Conservation (phyloP, 2,329 filamentous ascomycete genomes). For the Plectosphaerella sp. region DNA sequence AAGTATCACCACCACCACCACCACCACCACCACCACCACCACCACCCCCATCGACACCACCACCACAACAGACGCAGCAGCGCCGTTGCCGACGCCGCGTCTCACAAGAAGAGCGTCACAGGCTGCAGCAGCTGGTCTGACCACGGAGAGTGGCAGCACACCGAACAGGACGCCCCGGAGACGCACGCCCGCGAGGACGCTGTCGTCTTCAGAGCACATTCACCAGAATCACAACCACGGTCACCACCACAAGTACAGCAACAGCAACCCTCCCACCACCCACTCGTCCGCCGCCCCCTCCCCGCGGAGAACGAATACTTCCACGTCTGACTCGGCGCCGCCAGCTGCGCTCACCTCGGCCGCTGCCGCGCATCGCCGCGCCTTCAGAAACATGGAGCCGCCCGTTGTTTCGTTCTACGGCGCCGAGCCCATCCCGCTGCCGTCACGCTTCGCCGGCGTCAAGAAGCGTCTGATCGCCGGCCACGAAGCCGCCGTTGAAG, state of each 20-base stretch:
- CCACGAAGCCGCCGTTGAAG: conserved; percentile 28
- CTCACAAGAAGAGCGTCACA: background rate
- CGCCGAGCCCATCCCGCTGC: conserved; percentile 36
- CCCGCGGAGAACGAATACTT: background rate
- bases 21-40: background rate
- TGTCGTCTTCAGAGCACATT: background rate
- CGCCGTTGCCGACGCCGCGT: background rate
- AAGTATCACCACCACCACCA: background rate
- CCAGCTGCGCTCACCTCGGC: background rate
- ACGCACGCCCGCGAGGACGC: background rate
- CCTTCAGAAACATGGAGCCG: conserved; percentile 13
- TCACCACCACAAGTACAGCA: conserved; percentile 1
- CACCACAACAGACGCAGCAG: background rate
- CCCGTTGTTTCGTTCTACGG: conserved; percentile 54
- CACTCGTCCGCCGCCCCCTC: conserved; percentile 5
- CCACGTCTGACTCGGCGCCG: background rate
- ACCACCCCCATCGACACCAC: background rate
- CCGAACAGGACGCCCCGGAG: background rate
- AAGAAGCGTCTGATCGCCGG: conserved; percentile 33
- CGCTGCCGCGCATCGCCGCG: conserved; percentile 8
- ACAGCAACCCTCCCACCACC: conserved; percentile 3
- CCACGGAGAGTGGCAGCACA: background rate
- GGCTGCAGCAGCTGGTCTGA: background rate
- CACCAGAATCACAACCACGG: background rate
- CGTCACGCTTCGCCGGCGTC: conserved; percentile 32